These are phyloP conservation scores for Zopfia rhizophila DNA, from an alignment of 2,329 filamentous ascomycete genomes.

Conservation along the genomic window DNA sequence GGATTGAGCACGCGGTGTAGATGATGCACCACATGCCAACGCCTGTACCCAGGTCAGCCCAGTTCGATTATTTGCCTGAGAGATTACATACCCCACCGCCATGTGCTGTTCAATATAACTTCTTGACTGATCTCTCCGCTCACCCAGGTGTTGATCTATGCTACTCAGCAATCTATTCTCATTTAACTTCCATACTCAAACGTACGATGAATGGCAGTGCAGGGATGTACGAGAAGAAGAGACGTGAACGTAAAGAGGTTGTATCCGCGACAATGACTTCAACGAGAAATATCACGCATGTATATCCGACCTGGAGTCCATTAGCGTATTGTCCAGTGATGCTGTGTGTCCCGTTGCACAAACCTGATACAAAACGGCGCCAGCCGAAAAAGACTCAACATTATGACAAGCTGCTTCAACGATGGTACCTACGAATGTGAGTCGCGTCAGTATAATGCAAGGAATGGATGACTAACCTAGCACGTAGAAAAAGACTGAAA, in stretches of 20 bases:
- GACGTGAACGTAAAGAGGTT: slow-evolving; percentile 69
- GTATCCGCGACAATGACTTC: slow-evolving; percentile 73
- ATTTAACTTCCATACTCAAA: neutral
- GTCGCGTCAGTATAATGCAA: neutral
- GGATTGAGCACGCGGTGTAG: slow-evolving; percentile 66
- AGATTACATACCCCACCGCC: slow-evolving; percentile 65
- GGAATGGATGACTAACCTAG: slow-evolving; percentile 42
- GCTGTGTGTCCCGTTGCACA: neutral
- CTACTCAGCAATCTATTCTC: slow-evolving; percentile 21
- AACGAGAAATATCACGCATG: slow-evolving; percentile 68
- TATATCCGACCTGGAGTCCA: slow-evolving; percentile 65
- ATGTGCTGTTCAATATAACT: slow-evolving; percentile 62
- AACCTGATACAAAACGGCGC: slow-evolving; percentile 67
- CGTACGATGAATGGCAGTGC: slow-evolving; percentile 64
- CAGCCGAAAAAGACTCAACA: slow-evolving; percentile 65
- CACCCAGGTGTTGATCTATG: slow-evolving; percentile 68
- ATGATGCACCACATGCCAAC: slow-evolving; percentile 71
- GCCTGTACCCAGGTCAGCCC: neutral
- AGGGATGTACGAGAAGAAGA: slow-evolving; percentile 74
- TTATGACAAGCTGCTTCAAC: slow-evolving; percentile 64
- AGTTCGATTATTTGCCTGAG: slow-evolving; percentile 31
- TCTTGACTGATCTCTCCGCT: slow-evolving; percentile 66
- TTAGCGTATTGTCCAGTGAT: slow-evolving; percentile 3
- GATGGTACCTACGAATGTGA: slow-evolving; percentile 53
- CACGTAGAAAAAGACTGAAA: slow-evolving; percentile 68